These are phyloP conservation scores for Silene coronaria DNA, from an alignment of 179 eudicot species.

Conservation along the genomic window DNA sequence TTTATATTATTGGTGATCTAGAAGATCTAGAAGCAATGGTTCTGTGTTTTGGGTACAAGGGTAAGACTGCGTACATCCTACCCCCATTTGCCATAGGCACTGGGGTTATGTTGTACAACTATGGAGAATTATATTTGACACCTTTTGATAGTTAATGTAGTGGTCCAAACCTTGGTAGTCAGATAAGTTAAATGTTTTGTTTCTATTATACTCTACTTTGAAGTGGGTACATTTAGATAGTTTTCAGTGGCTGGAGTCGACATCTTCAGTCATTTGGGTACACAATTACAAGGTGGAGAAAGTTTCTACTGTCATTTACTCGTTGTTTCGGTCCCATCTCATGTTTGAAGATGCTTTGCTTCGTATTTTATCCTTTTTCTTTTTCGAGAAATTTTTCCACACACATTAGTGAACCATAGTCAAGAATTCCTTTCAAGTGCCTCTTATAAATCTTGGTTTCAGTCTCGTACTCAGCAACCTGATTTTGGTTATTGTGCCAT, in stretches of 20 bases:
- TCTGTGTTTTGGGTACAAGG: neutral
- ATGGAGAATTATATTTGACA: neutral
- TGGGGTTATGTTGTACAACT: neutral
- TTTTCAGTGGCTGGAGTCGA: too few relatives aligned
- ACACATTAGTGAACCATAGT: too few relatives aligned
- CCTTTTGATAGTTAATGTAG: neutral
- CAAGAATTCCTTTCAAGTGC: too few relatives aligned
- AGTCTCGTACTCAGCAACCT: too few relatives aligned
- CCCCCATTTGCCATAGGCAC: neutral
- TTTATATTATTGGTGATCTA: too few relatives aligned
- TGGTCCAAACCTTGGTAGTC: neutral
- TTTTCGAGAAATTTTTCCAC: too few relatives aligned
- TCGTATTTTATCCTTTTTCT: too few relatives aligned
- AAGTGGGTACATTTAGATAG: neutral
- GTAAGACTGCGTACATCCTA: neutral
- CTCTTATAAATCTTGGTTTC: too few relatives aligned
- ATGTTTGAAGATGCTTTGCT: neutral
- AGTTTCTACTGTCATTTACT: neutral
- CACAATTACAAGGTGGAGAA: neutral
- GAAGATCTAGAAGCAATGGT: too few relatives aligned
- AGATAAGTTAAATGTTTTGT: neutral
- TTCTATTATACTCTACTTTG: neutral
- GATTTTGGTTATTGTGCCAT: too few relatives aligned
- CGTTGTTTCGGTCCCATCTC: neutral
- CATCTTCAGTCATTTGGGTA: neutral